A percentile compares a stretch with the other conserved stretches of the same genome.
These are phyloP conservation scores for Pittosporum tobira DNA, from an alignment of 129 eudicot genomes.

Conservation along the genomic window DNA sequence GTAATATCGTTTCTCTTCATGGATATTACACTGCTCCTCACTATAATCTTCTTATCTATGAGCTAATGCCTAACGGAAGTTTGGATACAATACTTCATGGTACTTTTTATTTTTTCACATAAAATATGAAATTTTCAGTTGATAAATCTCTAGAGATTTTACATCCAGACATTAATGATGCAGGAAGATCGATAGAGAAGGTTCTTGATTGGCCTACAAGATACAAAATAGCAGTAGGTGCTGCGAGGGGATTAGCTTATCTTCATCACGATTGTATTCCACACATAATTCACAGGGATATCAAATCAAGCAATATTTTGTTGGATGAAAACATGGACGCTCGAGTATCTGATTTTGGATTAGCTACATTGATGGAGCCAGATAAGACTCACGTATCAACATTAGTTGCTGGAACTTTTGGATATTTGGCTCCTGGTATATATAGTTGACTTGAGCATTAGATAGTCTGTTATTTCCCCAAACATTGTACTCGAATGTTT, in stretches of 20 bases:
- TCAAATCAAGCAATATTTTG: constrained; percentile 84
- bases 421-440: constrained; percentile 93
- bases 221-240: constrained; percentile 88
- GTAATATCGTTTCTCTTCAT: constrained; percentile 66
- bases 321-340: constrained; percentile 86
- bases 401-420: constrained; percentile 90
- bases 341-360: constrained; percentile 78
- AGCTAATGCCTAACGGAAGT: constrained; percentile 92
- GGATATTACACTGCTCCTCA: constrained; percentile 77
- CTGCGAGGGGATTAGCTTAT: constrained; percentile 90
- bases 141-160: background rate
- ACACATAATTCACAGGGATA: constrained; percentile 88
- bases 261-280: constrained; percentile 96
- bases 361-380: constrained; percentile 88
- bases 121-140: background rate
- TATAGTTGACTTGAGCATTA: background rate
- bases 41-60: constrained; percentile 77
- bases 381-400: constrained; percentile 87
- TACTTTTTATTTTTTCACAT: constrained; percentile 16
- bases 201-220: constrained; percentile 75
- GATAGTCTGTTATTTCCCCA: background rate
- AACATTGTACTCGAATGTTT: background rate
- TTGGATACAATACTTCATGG: constrained; percentile 69
- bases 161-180: constrained; percentile 9
- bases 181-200: constrained; percentile 46